Base-by-base conservation (phyloP, 2,329 filamentous ascomycete species). In the Fusarium sp. region DNA sequence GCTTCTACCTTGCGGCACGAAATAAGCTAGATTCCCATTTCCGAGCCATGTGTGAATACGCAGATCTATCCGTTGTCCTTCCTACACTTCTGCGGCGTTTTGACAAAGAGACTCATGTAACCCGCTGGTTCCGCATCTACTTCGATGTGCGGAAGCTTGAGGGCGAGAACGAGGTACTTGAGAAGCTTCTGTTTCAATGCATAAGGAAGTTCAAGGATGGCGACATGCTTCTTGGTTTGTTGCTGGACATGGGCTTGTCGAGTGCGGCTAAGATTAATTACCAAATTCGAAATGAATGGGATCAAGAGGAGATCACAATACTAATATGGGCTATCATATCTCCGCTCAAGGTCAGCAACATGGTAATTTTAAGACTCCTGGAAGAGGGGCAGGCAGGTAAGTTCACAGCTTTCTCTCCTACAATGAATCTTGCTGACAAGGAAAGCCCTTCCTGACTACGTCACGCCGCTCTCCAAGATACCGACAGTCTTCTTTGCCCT, bases 261-360 rank as follows among this genome's bases (percentile, higher is more conserved):
- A 48, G 54, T 9, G 32, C 39, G 17, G 33, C 39, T 8, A 65
- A 22, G 3, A 60, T 28, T 2, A 37, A 6, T 7, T 54, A 26
- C 11, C 53, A 32, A 8, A 14, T 65, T 3, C 62, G 35, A 2
- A 41, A 28, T 6, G 19, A 14, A 1, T 65, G 60, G 54, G 20
- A 2, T 2, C 19, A 30, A 1, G 62, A 65, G 1, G 60, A 45
- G 14, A 59, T 57, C 2, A 49, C 60, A 0, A 2, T 63, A 8
- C 54, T 65, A 2, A 32, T 60, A 2, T 65, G 62, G 62, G 33
- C 60, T 19, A 26, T 65, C 4, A 17, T 45, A 3, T 59, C 62
- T 1, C 37, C 37, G 4, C 22, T 47, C 1, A 52, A 46, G 13
- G 30, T 53, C 3, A 33, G 46, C 2, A 65, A 60, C 6, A 17